phyloP scores from a whole-genome alignment of 2,329 filamentous ascomycete species.

The Neobulgaria alba region DNA sequence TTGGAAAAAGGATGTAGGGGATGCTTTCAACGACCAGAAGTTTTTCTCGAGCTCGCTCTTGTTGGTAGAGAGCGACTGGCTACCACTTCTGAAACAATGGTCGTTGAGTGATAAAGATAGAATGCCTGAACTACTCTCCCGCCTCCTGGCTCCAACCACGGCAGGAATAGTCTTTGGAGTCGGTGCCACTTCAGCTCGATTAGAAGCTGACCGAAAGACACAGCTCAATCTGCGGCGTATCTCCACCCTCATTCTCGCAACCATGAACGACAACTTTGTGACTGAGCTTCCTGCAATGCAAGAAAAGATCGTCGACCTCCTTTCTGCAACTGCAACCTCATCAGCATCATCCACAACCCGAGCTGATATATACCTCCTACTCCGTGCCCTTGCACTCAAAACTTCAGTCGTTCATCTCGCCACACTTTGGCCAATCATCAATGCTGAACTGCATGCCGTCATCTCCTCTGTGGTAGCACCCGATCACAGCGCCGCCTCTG shows the following conservation, averaged over 20 bases:
- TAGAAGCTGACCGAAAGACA: slow-evolving; percentile 91
- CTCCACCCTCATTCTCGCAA: slow-evolving; percentile 69
- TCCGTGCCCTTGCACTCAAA: slow-evolving; percentile 73
- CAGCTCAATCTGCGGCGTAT: slow-evolving; percentile 83
- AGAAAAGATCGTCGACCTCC: slow-evolving; percentile 79
- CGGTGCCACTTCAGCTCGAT: slow-evolving; percentile 80
- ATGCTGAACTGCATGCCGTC: slow-evolving; percentile 73
- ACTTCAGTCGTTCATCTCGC: slow-evolving; percentile 73
- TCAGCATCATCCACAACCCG: slow-evolving; percentile 87
- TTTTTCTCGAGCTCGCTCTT: slow-evolving; percentile 68
- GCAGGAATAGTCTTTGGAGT: slow-evolving; percentile 99
- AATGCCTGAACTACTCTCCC: slow-evolving; percentile 69
- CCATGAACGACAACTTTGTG: slow-evolving; percentile 70
- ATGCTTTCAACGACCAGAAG: slow-evolving; percentile 82
- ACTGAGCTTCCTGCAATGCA: slow-evolving; percentile 64
- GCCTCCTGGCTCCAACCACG: slow-evolving; percentile 76
- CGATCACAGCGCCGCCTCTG: slow-evolving; percentile 52
- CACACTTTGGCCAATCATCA: slow-evolving; percentile 83
- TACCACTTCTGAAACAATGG: slow-evolving; percentile 79
- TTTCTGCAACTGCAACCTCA: slow-evolving; percentile 74
- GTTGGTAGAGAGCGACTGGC: slow-evolving; percentile 67
- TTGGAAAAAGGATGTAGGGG: slow-evolving; percentile 87
- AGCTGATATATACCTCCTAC: slow-evolving; percentile 81
- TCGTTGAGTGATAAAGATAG: slow-evolving; percentile 78
- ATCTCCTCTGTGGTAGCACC: slow-evolving; percentile 66